Percentiles rank a stretch among this genome's conserved stretches.
Evolutionary conservation across 257 asterid species (phyloP).

Genomic region (Scutellaria galericulata): DNA sequence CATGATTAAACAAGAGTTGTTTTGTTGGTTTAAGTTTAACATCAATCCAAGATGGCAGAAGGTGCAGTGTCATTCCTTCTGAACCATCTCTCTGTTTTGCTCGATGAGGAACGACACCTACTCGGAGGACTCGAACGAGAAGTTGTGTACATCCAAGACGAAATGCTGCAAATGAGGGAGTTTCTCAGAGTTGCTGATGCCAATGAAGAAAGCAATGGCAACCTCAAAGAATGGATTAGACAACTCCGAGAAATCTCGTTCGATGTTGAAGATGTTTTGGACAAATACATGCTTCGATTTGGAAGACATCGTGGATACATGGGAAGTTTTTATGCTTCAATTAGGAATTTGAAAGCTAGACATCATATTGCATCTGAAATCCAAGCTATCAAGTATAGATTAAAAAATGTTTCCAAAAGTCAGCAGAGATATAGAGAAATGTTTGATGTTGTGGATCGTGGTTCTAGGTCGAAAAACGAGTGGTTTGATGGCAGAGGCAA

Average conservation of each 20-base stretch:
- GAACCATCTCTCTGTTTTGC: constrained; percentile 28
- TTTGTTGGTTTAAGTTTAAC: background rate
- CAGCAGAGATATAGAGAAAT: constrained; percentile 23
- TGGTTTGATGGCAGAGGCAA: constrained; percentile 39
- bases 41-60: constrained; percentile 36
- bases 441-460: background rate
- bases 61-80: constrained; percentile 36
- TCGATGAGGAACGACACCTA: constrained; percentile 24
- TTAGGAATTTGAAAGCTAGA: constrained; percentile 27
- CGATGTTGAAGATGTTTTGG: constrained; percentile 48
- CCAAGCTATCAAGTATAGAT: constrained; percentile 29
- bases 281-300: constrained; percentile 36
- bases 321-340: background rate
- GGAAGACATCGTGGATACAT: background rate
- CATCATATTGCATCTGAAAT: constrained; percentile 35
- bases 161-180: constrained; percentile 38
- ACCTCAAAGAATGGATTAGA: constrained; percentile 41
- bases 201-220: constrained; percentile 31
- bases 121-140: constrained; percentile 26
- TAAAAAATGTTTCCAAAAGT: constrained; percentile 14
- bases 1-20: background rate
- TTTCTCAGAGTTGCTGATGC: constrained; percentile 47
- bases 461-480: background rate
- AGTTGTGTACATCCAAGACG: constrained; percentile 35
- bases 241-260: constrained; percentile 47